Conservation (phyloP, 345 rosid species). For the Aethionema arabicum region DNA sequence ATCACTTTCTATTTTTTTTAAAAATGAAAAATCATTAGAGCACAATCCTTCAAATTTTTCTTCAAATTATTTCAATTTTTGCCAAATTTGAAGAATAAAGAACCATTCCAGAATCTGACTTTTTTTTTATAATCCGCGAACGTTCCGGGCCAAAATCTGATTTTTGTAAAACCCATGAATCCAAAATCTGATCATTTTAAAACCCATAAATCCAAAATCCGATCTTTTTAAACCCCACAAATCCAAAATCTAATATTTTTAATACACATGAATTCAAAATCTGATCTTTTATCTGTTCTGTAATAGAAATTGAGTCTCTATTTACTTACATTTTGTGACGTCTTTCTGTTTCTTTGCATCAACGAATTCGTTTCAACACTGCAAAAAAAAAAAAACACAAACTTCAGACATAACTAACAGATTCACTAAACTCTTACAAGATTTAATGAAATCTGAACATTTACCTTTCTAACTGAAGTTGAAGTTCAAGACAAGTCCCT, state of each 20-base stretch:
- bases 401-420: neutral
- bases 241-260: neutral
- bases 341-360: conserved; percentile 47
- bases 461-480: conserved; percentile 90
- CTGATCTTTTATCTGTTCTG: neutral
- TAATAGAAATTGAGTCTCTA: too few relatives aligned
- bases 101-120: too few relatives aligned
- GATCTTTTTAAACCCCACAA: too few relatives aligned
- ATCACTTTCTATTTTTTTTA: too few relatives aligned
- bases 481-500: conserved; percentile 87
- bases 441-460: neutral
- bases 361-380: conserved; percentile 62
- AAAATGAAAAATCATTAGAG: too few relatives aligned
- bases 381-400: conserved; percentile 33
- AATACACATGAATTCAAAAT: neutral
- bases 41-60: too few relatives aligned
- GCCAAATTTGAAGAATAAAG: too few relatives aligned
- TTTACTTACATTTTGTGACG: conserved; percentile 55
- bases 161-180: too few relatives aligned
- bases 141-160: too few relatives aligned
- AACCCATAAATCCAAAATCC: too few relatives aligned
- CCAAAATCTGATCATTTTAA: neutral
- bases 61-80: too few relatives aligned
- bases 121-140: too few relatives aligned
- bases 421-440: neutral